These are phyloP conservation scores for Lenwebbia sp. DNA, from an alignment of 345 rosid species.

Conservation along the genomic window DNA sequence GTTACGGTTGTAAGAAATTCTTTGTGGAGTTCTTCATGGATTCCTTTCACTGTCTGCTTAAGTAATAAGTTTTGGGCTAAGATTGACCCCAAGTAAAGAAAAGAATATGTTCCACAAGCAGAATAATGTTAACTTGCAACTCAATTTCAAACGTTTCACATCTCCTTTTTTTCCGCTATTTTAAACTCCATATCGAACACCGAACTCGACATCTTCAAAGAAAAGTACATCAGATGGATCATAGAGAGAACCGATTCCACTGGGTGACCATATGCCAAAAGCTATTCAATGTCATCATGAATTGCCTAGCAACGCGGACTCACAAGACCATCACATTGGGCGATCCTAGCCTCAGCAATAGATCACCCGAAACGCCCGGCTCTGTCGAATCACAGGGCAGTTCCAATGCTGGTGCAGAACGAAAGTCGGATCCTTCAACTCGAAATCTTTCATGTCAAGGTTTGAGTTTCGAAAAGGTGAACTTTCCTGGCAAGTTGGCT, in stretches of 20 bases:
- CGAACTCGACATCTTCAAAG: not conserved
- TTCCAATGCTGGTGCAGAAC: not conserved
- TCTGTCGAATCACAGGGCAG: not conserved
- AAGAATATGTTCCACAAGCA: not conserved
- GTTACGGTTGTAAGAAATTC: not conserved
- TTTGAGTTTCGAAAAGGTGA: not conserved
- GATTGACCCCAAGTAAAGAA: slow-evolving; percentile 18
- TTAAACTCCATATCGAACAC: not conserved
- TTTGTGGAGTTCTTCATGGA: not conserved
- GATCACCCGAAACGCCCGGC: not conserved
- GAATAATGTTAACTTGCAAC: not conserved
- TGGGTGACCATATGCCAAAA: slow-evolving; percentile 20
- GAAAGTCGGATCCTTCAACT: not conserved
- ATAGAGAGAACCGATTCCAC: slow-evolving; percentile 3
- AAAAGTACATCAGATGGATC: slow-evolving; percentile 16
- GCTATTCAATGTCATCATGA: slow-evolving; percentile 22
- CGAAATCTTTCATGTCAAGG: not conserved
- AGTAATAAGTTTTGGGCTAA: not conserved
- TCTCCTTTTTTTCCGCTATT: not conserved
- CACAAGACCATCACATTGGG: slow-evolving; percentile 22
- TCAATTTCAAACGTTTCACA: not conserved
- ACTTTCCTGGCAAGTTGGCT: not conserved
- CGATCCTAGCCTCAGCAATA: not conserved
- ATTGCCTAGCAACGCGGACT: slow-evolving; percentile 12
- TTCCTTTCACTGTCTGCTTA: not conserved